Evolutionary conservation across 2,329 filamentous ascomycete species (phyloP), one percentile per base, ranked within the genome.

Genomic region (Amauroascus verrucosus): DNA sequence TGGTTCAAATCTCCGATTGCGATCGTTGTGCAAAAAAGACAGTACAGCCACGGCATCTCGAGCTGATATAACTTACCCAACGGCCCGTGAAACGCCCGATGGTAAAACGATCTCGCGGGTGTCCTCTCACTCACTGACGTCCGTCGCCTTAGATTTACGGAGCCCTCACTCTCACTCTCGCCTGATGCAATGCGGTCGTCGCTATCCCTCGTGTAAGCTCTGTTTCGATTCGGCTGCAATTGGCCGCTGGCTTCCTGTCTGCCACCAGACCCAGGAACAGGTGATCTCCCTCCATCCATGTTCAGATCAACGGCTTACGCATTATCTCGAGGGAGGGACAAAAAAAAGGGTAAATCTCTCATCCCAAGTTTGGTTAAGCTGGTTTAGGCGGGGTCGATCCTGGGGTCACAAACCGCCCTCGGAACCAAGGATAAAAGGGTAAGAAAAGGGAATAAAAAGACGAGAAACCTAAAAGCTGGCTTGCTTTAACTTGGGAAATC

Each of bases 41-140:
- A n/a, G n/a, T n/a, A n/a, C n/a, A n/a, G n/a, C n/a, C n/a, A n/a
- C n/a, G n/a, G n/a, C n/a, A n/a, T n/a, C n/a, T n/a, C n/a, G n/a
- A n/a, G n/a, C n/a, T n/a, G n/a, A n/a, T n/a, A n/a, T 16, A 20
- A 20, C 64, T 47, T 60, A 72, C 70, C 72, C 57, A 68, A 61
- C 44, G 68, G 60, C 43, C 64, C 65, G 59, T 71, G 69, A 56
- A 74, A 70, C n/a, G 72, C 70, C 16, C 72, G 65, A 53, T 72
- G 72, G 46, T 69, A 69, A 56, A 74, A 74, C 1, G 72, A 74
- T 44, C 72, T 67, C 28, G 66, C 65, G 6, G 72, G 72, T 16
- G 72, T 72, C 55, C 67, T 67, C 49, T 65, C 61, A 54, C 66
- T 70, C 37, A 54, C 51, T n/a, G 58, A 56, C 11, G 60, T 54